Percentiles rank a stretch among this genome's conserved stretches.
Evolutionary conservation across 306 rosid species (phyloP).

Genomic region (Acmispon strigosus): DNA sequence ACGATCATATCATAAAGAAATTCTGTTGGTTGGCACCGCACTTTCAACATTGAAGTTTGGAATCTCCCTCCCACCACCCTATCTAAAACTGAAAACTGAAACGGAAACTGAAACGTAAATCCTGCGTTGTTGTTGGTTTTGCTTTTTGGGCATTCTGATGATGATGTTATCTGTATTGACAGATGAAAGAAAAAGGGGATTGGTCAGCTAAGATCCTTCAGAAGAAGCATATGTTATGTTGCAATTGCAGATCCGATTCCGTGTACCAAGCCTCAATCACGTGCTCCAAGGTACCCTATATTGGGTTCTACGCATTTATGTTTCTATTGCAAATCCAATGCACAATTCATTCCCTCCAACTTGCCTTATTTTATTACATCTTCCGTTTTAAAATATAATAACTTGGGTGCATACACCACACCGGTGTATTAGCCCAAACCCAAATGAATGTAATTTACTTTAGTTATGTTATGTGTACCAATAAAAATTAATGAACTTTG

Average conservation of each 20-base stretch:
- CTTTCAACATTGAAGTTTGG: neutral
- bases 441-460: no score
- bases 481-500: no score
- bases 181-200: neutral
- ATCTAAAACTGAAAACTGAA: neutral
- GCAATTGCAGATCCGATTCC: slow-evolving; percentile 9
- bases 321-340: neutral
- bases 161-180: neutral
- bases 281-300: neutral
- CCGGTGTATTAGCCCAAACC: no score
- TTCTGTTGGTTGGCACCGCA: no score
- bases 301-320: neutral
- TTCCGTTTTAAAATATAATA: no score
- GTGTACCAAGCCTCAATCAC: slow-evolving; percentile 7
- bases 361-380: neutral
- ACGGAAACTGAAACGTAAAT: neutral
- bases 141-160: neutral
- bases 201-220: neutral
- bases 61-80: neutral
- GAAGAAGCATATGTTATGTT: neutral
- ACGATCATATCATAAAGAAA: no score
- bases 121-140: slow-evolving; percentile 8
- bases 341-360: neutral
- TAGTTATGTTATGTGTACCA: no score
- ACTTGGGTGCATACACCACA: no score